Conservation (phyloP, 1,139 yeast genomes). For the Suhomyces choctaworum region DNA sequence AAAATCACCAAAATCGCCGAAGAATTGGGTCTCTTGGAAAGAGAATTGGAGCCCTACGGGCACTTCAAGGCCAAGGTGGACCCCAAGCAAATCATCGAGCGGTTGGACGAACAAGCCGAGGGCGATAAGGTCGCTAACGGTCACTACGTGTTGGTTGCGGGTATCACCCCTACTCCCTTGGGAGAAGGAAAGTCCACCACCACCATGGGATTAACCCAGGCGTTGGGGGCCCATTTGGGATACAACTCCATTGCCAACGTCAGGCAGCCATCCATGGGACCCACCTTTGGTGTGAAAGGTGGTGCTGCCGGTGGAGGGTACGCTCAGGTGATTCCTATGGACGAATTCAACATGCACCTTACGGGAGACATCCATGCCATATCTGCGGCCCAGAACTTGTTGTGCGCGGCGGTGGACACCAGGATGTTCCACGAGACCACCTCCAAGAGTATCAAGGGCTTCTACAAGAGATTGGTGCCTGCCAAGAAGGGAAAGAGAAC, state of each 20-base stretch:
- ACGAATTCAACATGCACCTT: conserved; percentile 96
- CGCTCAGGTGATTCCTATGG: conserved; percentile 98
- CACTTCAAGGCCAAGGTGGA: conserved; percentile 90
- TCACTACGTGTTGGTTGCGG: conserved; percentile 89
- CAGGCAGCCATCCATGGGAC: conserved; percentile 99
- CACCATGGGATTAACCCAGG: conserved; percentile 94
- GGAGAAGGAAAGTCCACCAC: conserved; percentile 99
- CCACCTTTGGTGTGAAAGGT: conserved; percentile 97
- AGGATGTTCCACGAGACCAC: conserved; percentile 96
- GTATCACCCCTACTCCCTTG: conserved; percentile 97
- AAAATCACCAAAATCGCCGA: conserved; percentile 76
- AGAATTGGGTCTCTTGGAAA: conserved; percentile 79
- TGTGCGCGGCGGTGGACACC: conserved; percentile 98
- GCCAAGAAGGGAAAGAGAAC: conserved; percentile 78
- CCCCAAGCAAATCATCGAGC: conserved; percentile 52
- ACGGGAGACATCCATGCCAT: conserved; percentile 99
- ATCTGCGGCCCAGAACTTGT: conserved; percentile 89
- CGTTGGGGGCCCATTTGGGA: conserved; percentile 88
- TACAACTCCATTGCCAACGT: conserved; percentile 92
- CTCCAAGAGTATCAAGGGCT: conserved; percentile 79
- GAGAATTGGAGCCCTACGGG: conserved; percentile 90
- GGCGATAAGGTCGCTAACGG: conserved; percentile 59
- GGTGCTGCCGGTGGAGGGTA: conserved; percentile 99
- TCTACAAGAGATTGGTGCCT: conserved; percentile 87
- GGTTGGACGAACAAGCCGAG: conserved; percentile 57